These are phyloP conservation scores for Microdochium trichocladiopsis DNA, from an alignment of 2,329 filamentous ascomycete genomes.

Conservation along the genomic window DNA sequence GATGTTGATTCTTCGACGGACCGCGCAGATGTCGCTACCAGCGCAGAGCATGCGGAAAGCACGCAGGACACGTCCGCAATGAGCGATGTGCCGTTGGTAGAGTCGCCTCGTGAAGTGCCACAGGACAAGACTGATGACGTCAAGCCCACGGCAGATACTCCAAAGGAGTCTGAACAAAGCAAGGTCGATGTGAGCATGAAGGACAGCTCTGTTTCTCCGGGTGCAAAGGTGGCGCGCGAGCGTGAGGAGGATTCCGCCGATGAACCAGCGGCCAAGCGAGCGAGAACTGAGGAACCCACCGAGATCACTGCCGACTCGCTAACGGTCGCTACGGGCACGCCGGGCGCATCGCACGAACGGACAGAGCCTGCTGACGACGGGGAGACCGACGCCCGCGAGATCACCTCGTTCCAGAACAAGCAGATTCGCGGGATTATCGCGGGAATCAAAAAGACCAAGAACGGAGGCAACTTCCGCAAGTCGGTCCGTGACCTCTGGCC, in stretches of 20 bases:
- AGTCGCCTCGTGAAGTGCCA: conserved; percentile 21
- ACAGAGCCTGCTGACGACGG: conserved; percentile 10
- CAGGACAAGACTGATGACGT: background rate
- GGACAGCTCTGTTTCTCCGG: conserved; percentile 5
- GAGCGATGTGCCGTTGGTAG: conserved; percentile 11
- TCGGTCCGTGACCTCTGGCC: conserved; percentile 75
- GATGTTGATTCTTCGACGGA: conserved; percentile 18
- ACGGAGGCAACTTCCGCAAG: conserved; percentile 66
- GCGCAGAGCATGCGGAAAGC: conserved; percentile 11
- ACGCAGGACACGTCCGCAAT: conserved; percentile 12
- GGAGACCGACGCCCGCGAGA: conserved; percentile 35
- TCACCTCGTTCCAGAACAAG: conserved; percentile 29
- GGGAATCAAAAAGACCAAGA: conserved; percentile 80
- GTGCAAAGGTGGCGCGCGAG: conserved; percentile 59
- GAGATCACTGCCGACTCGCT: background rate
- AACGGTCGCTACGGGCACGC: background rate
- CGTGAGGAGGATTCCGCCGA: conserved; percentile 66
- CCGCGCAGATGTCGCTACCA: conserved; percentile 10
- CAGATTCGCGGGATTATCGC: conserved; percentile 53
- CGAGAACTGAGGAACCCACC: conserved; percentile 55
- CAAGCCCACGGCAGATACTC: background rate
- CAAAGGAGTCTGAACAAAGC: background rate
- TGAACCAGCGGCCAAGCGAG: conserved; percentile 71
- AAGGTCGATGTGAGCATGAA: background rate
- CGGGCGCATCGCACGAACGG: background rate